Conservation (phyloP, 306 rosid species). For the Senna siamea region DNA sequence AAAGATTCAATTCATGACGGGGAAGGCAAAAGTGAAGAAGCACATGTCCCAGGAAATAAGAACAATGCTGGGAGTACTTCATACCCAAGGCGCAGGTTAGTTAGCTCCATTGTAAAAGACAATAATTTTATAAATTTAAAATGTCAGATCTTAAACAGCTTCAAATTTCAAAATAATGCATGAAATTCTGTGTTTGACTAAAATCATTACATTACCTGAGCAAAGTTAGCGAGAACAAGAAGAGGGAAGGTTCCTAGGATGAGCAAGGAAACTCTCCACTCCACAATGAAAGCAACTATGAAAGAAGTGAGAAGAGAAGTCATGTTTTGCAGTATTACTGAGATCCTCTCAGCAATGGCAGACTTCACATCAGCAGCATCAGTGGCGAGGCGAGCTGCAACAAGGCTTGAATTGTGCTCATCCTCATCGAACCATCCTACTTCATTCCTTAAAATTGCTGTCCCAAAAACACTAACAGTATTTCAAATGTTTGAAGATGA, state of each 20-base stretch:
- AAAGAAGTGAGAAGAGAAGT: slow-evolving; percentile 95
- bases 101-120: neutral
- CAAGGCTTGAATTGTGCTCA: slow-evolving; percentile 94
- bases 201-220: too few relatives aligned
- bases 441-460: slow-evolving; percentile 93
- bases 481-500: too few relatives aligned
- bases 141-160: too few relatives aligned
- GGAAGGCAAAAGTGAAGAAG: too few relatives aligned
- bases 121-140: neutral
- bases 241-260: slow-evolving; percentile 91
- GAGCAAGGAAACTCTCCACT: slow-evolving; percentile 99
- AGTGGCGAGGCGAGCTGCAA: slow-evolving; percentile 84
- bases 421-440: slow-evolving; percentile 99
- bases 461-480: neutral
- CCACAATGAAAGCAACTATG: slow-evolving; percentile 96
- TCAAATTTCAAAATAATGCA: too few relatives aligned
- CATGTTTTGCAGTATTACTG: slow-evolving; percentile 94
- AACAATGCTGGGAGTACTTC: neutral
- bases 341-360: slow-evolving; percentile 96
- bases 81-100: slow-evolving; percentile 34
- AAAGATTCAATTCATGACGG: too few relatives aligned
- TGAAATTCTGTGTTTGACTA: too few relatives aligned
- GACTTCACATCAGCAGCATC: slow-evolving; percentile 99
- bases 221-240: slow-evolving; percentile 92
- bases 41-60: too few relatives aligned